Evolutionary conservation across 768 basidiomycete species (phyloP).

Genomic region (Calocybe cyanea): DNA sequence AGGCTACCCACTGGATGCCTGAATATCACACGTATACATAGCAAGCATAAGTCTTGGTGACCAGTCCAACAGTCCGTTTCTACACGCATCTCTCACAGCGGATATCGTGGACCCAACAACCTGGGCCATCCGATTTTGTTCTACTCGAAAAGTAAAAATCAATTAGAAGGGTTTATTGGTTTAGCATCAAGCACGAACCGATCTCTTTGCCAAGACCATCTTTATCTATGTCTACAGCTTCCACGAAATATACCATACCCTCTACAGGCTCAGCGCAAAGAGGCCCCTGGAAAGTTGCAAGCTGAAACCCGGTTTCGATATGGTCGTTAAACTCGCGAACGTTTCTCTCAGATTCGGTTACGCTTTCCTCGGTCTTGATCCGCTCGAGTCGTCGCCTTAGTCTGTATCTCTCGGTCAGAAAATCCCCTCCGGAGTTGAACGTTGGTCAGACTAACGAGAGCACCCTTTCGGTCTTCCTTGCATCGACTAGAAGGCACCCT

Average conservation of each 20-base stretch:
- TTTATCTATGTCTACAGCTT: slow-evolving; percentile 62
- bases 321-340: slow-evolving; percentile 69
- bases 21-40: slow-evolving; percentile 99
- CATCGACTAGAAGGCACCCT: slow-evolving; percentile 82
- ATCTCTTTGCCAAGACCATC: slow-evolving; percentile 62
- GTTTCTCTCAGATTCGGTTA: slow-evolving; percentile 30
- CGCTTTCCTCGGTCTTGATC: slow-evolving; percentile 25
- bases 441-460: slow-evolving; percentile 50
- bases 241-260: slow-evolving; percentile 89
- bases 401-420: slow-evolving; percentile 30
- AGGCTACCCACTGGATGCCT: slow-evolving; percentile 90
- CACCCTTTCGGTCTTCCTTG: slow-evolving; percentile 39
- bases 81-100: slow-evolving; percentile 83
- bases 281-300: slow-evolving; percentile 92
- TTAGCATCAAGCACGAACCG: slow-evolving; percentile 37
- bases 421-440: not conserved
- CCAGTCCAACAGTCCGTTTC: slow-evolving; percentile 92
- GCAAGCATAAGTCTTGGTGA: slow-evolving; percentile 95
- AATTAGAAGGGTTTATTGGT: slow-evolving; percentile 3
- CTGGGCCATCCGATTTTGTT: slow-evolving; percentile 76
- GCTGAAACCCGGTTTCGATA: slow-evolving; percentile 92
- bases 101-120: slow-evolving; percentile 90
- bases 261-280: slow-evolving; percentile 93
- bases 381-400: slow-evolving; percentile 49
- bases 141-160: slow-evolving; percentile 34